Conservation (phyloP, 73 alveolate genomes). For the Blepharisma stoltei region DNA sequence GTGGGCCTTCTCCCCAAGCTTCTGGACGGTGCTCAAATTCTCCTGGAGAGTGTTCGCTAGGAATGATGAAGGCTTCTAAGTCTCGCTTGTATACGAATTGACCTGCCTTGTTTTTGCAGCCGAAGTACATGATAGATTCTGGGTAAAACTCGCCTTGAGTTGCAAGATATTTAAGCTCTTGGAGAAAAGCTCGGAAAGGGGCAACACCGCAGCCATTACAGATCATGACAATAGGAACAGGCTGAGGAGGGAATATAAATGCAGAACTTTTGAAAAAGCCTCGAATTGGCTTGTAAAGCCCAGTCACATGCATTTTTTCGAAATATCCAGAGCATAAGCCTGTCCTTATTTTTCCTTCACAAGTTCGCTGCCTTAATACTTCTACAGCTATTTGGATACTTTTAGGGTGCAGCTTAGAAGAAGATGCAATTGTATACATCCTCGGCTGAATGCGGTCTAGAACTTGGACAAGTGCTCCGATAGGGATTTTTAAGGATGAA, state of each 20-base stretch:
- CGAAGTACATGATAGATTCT: background rate
- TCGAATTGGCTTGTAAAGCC: background rate
- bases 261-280: background rate
- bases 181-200: constrained; percentile 1
- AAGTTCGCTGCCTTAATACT: background rate
- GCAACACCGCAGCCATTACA: constrained; percentile 6
- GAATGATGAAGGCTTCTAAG: background rate
- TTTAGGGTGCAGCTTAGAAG: background rate
- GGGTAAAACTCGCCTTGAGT: background rate
- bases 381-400: constrained; percentile 14
- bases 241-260: background rate
- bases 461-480: constrained; percentile 3
- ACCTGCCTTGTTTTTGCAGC: background rate
- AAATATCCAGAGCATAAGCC: background rate
- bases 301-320: constrained; percentile 3
- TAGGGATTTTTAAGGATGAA: background rate
- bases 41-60: background rate
- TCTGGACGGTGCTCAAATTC: background rate
- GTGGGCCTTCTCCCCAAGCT: background rate
- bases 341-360: constrained; percentile 7
- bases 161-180: background rate
- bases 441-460: constrained; percentile 11
- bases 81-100: background rate
- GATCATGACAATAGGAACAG: background rate
- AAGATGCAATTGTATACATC: background rate